These are phyloP conservation scores for Pichia sp. DNA, from an alignment of 1,139 yeast species.

Conservation along the genomic window DNA sequence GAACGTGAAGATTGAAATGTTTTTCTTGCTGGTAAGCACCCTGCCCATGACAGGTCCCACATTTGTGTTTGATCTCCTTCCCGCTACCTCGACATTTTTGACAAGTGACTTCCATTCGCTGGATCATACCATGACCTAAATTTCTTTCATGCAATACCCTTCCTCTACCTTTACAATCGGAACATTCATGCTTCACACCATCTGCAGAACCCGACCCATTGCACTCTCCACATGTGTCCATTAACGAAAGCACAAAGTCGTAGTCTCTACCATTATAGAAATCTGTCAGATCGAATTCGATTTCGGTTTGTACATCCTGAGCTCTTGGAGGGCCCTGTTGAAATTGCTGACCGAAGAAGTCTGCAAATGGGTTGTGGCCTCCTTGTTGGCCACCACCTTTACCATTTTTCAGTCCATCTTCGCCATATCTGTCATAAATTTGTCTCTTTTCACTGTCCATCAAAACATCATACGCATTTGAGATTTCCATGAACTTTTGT, in stretches of 20 bases:
- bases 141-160: conserved; percentile 63
- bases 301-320: conserved; percentile 53
- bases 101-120: conserved; percentile 75
- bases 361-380: conserved; percentile 38
- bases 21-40: conserved; percentile 58
- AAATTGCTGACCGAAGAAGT: conserved; percentile 19
- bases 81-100: conserved; percentile 81
- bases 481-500: conserved; percentile 80
- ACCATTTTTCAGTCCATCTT: conserved; percentile 62
- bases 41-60: conserved; percentile 66
- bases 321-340: conserved; percentile 46
- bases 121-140: conserved; percentile 87
- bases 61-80: conserved; percentile 53
- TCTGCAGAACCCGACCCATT: conserved; percentile 84
- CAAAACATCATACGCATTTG: conserved; percentile 89
- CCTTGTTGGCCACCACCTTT: conserved; percentile 30
- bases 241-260: conserved; percentile 63
- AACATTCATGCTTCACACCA: conserved; percentile 61
- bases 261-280: conserved; percentile 65
- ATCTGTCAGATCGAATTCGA: conserved; percentile 57
- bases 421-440: conserved; percentile 77
- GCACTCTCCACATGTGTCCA: conserved; percentile 71
- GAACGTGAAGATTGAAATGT: conserved; percentile 56
- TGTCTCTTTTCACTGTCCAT: conserved; percentile 68
- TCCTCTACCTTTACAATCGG: conserved; percentile 72